Conservation (phyloP, 352 stramenopile genomes). For the Globisporangium megalacanthum region DNA sequence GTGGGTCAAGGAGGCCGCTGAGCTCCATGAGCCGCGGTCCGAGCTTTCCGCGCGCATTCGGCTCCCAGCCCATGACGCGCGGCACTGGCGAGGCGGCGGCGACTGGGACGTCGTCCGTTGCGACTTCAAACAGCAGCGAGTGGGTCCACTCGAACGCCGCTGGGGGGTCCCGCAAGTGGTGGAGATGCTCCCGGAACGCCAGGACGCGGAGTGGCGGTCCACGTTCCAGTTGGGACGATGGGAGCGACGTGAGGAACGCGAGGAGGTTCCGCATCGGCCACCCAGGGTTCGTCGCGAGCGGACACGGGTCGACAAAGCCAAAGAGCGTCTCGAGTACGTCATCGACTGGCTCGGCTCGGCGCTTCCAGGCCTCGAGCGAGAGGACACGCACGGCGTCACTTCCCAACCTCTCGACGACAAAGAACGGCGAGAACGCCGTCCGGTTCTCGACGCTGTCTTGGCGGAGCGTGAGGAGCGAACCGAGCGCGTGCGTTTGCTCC, state of each 20-base stretch:
- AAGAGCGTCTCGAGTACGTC: conserved; percentile 48
- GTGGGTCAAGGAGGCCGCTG: conserved; percentile 63
- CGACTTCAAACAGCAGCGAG: conserved; percentile 57
- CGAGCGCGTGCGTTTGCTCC: conserved; percentile 37
- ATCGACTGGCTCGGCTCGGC: not conserved
- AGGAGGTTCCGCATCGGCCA: conserved; percentile 90
- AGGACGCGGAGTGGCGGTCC: conserved; percentile 38
- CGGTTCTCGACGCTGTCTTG: conserved; percentile 7
- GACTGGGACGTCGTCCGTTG: conserved; percentile 31
- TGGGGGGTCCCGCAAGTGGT: conserved; percentile 32
- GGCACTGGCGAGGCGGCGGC: conserved; percentile 15
- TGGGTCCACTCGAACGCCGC: conserved; percentile 45
- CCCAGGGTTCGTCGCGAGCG: conserved; percentile 63
- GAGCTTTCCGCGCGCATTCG: conserved; percentile 65
- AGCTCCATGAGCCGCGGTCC: conserved; percentile 75
- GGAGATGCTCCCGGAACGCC: conserved; percentile 70
- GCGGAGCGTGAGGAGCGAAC: conserved; percentile 39
- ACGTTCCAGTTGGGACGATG: conserved; percentile 23
- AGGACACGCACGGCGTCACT: conserved; percentile 18
- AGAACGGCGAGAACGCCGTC: conserved; percentile 53
- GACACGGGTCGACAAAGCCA: conserved; percentile 86
- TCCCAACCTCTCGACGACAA: conserved; percentile 53
- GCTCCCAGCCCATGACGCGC: conserved; percentile 64
- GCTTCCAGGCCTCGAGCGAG: conserved; percentile 27
- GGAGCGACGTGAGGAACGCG: conserved; percentile 41